Percentiles rank a stretch among this genome's conserved stretches.
Conservation (phyloP, 2,329 filamentous ascomycete species). For the Ophiostoma perfectum region DNA sequence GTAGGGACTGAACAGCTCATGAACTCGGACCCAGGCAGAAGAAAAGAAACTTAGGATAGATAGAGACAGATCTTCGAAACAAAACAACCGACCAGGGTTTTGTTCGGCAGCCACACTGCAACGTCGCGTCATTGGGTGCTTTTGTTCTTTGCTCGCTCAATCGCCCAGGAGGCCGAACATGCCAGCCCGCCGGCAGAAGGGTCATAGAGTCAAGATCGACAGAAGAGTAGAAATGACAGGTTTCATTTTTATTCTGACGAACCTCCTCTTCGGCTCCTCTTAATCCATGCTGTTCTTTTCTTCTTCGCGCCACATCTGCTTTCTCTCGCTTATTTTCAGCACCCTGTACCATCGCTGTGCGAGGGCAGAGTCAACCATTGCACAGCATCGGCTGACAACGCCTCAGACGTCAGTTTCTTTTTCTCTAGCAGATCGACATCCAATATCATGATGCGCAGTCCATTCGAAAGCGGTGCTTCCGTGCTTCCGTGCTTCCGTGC, state of each 20-base stretch:
- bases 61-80: slow-evolving; percentile 17
- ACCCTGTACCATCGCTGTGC: slow-evolving; percentile 9
- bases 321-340: slow-evolving; percentile 13
- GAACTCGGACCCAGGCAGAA: neutral
- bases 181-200: neutral
- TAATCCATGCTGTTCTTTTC: neutral
- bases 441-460: too few species aligned
- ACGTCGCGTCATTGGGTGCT: slow-evolving; percentile 21
- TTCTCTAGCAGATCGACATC: too few species aligned
- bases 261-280: neutral
- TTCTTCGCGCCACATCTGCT: neutral
- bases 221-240: neutral
- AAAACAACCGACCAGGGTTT: neutral
- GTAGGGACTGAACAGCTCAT: neutral
- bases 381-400: neutral
- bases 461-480: too few species aligned
- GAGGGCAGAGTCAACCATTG: neutral
- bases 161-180: neutral
- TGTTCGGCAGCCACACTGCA: slow-evolving; percentile 12
- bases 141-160: neutral
- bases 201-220: slow-evolving; percentile 9
- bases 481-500: too few species aligned
- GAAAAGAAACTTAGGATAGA: neutral
- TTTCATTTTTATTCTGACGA: neutral
- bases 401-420: neutral